Conservation (phyloP, 2,329 filamentous ascomycete genomes). For the Cryphonectria carpinicola region DNA sequence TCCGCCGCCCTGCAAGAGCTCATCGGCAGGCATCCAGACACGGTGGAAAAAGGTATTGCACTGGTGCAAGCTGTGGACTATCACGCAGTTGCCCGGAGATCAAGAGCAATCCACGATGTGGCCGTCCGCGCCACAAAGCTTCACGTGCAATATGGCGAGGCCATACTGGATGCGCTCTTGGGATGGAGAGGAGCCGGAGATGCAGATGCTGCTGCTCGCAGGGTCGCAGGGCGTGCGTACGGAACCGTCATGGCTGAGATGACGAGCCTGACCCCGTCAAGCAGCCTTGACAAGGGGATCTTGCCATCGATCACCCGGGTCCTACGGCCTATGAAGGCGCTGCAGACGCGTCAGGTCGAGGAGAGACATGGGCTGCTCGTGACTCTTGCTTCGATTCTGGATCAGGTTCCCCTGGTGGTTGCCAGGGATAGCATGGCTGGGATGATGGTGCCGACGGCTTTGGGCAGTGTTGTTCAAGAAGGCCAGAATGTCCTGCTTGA, state of each 20-base stretch:
- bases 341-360: conserved; percentile 65
- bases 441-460: not conserved
- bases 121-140: conserved; percentile 70
- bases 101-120: conserved; percentile 79
- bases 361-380: conserved; percentile 71
- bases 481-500: conserved; percentile 30
- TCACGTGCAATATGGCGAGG: conserved; percentile 68
- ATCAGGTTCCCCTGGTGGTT: conserved; percentile 46
- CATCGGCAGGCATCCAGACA: conserved; percentile 89
- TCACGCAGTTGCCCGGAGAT: conserved; percentile 85
- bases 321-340: conserved; percentile 46
- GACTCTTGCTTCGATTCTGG: conserved; percentile 62
- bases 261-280: conserved; percentile 31
- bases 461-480: conserved; percentile 13
- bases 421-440: not conserved
- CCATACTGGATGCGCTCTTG: conserved; percentile 71
- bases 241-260: conserved; percentile 58
- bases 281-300: conserved; percentile 30
- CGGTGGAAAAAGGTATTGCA: conserved; percentile 76
- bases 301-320: conserved; percentile 47
- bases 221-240: conserved; percentile 71
- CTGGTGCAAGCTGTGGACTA: conserved; percentile 93
- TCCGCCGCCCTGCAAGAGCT: conserved; percentile 94
- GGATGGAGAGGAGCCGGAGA: conserved; percentile 90
- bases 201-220: conserved; percentile 72